Percentiles rank a stretch among this genome's conserved stretches.
Conservation (phyloP, 176 grass and related monocot genomes). For the Avena sativa region DNA sequence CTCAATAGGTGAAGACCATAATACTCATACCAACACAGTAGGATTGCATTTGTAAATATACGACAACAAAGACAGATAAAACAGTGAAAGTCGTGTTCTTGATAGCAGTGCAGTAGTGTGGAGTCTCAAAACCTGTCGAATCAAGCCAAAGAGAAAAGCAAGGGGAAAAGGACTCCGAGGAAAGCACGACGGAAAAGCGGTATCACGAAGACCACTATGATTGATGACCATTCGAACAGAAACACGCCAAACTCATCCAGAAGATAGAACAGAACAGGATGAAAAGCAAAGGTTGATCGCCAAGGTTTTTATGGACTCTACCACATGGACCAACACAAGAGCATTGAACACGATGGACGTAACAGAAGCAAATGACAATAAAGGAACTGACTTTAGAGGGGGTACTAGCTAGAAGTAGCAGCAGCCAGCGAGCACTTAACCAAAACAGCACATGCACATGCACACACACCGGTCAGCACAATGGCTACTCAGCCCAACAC, state of each 20-base stretch:
- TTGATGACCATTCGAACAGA: not conserved
- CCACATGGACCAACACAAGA: not conserved
- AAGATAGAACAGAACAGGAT: not conserved
- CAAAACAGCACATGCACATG: not conserved
- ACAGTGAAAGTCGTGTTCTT: not conserved
- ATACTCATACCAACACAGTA: not conserved
- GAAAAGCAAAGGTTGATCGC: not conserved
- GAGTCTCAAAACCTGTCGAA: constrained; percentile 10
- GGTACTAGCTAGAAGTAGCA: constrained; percentile 14
- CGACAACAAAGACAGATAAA: not conserved
- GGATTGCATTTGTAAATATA: not conserved
- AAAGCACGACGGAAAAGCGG: not conserved
- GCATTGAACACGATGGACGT: not conserved
- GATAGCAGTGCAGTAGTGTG: not conserved
- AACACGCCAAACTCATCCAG: not conserved
- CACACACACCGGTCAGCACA: not conserved
- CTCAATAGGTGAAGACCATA: constrained; percentile 12
- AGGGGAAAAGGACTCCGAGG: not conserved
- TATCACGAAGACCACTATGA: not conserved
- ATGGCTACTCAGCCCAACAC: not conserved
- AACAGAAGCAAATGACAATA: not conserved
- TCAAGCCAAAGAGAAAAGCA: not conserved
- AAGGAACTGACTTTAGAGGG: constrained; percentile 4
- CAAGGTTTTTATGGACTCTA: constrained; percentile 10
- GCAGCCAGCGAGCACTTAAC: not conserved